These are phyloP conservation scores for Amanita subjunquillea DNA, from an alignment of 768 basidiomycete species.

Conservation along the genomic window DNA sequence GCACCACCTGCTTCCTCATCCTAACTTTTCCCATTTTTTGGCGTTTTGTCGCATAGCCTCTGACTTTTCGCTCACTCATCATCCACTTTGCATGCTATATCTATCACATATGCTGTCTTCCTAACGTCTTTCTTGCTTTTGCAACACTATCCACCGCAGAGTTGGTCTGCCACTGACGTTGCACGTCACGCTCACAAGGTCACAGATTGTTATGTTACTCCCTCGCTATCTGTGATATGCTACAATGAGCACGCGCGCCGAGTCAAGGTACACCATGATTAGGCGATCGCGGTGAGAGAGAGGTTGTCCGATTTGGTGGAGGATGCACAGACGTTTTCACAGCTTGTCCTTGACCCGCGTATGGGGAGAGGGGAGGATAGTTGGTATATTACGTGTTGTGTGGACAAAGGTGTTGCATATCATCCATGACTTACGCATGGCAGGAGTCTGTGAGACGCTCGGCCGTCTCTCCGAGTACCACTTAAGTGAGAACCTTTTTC, in stretches of 20 bases:
- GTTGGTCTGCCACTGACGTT: neutral
- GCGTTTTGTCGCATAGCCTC: neutral
- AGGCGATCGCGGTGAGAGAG: neutral
- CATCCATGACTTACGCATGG: neutral
- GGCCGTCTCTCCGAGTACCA: neutral
- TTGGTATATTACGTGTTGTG: neutral
- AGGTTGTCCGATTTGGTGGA: neutral
- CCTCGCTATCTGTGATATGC: neutral
- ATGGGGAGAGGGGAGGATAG: neutral
- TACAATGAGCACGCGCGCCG: neutral
- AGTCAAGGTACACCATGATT: neutral
- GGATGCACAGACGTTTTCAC: neutral
- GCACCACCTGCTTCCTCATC: conserved; percentile 5
- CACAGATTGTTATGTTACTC: neutral
- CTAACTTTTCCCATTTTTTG: neutral
- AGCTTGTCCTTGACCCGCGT: neutral
- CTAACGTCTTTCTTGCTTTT: neutral
- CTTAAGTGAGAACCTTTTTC: neutral
- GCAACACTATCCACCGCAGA: neutral
- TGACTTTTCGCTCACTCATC: neutral
- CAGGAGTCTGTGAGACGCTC: neutral
- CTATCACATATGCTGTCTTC: conserved; percentile 3
- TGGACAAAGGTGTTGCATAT: neutral
- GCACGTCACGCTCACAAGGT: neutral
- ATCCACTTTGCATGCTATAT: neutral